Percentiles rank a stretch among this genome's conserved stretches.
Evolutionary conservation across 257 asterid species (phyloP).

Genomic region (Penstemon barbatus): DNA sequence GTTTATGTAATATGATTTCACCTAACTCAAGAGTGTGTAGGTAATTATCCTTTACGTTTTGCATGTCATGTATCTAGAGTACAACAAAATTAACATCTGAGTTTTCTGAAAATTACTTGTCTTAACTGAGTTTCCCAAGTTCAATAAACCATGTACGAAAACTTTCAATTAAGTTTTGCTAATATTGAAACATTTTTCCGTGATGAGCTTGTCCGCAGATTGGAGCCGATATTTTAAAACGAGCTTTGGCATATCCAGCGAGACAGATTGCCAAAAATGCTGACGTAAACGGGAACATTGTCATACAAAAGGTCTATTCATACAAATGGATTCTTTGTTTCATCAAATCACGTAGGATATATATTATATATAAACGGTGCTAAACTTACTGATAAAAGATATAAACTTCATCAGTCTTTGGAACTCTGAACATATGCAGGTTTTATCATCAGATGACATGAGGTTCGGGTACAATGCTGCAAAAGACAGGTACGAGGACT

Average conservation of each 20-base stretch:
- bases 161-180: background rate
- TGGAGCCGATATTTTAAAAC: conserved; percentile 80
- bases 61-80: background rate
- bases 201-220: conserved; percentile 43
- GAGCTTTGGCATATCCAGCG: conserved; percentile 74
- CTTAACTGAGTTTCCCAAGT: background rate
- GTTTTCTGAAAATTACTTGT: background rate
- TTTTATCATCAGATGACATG: conserved; percentile 56
- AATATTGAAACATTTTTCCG: background rate
- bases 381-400: background rate
- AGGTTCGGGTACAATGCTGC: conserved; percentile 85
- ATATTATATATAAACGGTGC: background rate
- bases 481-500: conserved; percentile 67
- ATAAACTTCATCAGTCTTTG: background rate
- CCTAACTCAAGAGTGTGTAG: background rate
- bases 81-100: background rate
- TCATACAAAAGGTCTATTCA: conserved; percentile 57
- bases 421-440: conserved; percentile 40
- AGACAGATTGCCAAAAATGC: conserved; percentile 86
- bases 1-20: too few species aligned
- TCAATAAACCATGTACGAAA: background rate
- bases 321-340: background rate
- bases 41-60: background rate
- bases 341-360: background rate
- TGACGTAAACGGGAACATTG: conserved; percentile 68